These are phyloP conservation scores for Linnemannia hyalina DNA, from an alignment of 192 early-diverging fungal genomes.

Conservation along the genomic window DNA sequence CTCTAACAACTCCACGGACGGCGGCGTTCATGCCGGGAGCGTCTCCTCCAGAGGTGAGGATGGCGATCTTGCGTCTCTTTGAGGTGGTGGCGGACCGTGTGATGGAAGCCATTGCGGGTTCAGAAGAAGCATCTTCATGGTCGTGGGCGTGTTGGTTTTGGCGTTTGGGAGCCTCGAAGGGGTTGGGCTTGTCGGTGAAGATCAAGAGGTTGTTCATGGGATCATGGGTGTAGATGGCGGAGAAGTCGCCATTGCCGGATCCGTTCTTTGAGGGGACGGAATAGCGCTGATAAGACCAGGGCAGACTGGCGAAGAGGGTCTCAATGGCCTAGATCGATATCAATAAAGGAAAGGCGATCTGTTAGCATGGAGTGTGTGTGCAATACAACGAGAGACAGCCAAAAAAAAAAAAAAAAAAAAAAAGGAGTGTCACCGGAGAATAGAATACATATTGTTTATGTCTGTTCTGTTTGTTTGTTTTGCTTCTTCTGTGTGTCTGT, in stretches of 20 bases:
- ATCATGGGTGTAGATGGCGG: constrained; percentile 72
- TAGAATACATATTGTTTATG: not conserved
- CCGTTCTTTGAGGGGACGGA: constrained; percentile 20
- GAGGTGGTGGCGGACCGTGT: not conserved
- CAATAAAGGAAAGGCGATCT: not conserved
- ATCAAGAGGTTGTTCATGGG: constrained; percentile 86
- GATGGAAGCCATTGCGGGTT: constrained; percentile 8
- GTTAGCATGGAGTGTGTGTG: not conserved
- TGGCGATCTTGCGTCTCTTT: constrained; percentile 84
- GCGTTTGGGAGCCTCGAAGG: constrained; percentile 56
- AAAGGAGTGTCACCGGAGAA: not conserved
- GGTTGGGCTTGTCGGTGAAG: constrained; percentile 73
- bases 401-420: too few relatives aligned
- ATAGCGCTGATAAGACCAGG: constrained; percentile 52
- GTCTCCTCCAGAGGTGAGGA: constrained; percentile 96
- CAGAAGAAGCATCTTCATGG: constrained; percentile 8
- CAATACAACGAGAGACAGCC: too few relatives aligned
- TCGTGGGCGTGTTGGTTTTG: constrained; percentile 11
- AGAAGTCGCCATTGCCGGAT: constrained; percentile 7
- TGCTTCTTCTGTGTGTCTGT: not conserved
- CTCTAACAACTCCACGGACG: constrained; percentile 91
- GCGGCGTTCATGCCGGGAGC: constrained; percentile 98
- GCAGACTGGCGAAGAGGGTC: constrained; percentile 23
- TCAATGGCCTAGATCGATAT: constrained; percentile 28
- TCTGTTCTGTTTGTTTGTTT: not conserved